These are phyloP conservation scores for Eucalyptus cloeziana DNA, from an alignment of 345 rosid genomes.

Conservation along the genomic window DNA sequence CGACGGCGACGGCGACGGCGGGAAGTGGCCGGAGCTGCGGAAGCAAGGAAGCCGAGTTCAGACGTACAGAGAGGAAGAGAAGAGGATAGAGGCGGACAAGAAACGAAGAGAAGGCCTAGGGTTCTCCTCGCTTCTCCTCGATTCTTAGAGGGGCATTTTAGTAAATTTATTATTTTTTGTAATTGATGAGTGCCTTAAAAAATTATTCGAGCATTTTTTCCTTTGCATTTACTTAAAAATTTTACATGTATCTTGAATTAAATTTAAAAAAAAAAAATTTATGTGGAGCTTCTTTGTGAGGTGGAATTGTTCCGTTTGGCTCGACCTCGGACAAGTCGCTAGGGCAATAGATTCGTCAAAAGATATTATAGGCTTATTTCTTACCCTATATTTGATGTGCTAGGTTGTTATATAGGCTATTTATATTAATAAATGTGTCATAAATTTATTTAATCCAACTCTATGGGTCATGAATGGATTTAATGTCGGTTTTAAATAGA, in stretches of 20 bases:
- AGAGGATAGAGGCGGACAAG: neutral
- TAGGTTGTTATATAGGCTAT: too few relatives aligned
- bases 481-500: too few relatives aligned
- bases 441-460: neutral
- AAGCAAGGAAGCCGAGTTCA: neutral
- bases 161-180: neutral
- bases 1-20: neutral
- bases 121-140: neutral
- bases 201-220: neutral
- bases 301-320: neutral
- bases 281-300: neutral
- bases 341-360: too few relatives aligned
- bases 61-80: neutral
- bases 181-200: neutral
- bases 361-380: too few relatives aligned
- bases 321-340: fast-evolving
- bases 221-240: neutral
- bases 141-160: neutral
- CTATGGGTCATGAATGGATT: neutral
- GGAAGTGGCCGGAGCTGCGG: neutral
- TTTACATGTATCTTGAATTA: neutral
- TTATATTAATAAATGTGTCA: too few relatives aligned
- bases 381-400: too few relatives aligned
- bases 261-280: too few relatives aligned
- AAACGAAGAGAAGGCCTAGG: neutral